Conservation (phyloP, 2,329 filamentous ascomycete species). For the Nigrospora osmanthi region DNA sequence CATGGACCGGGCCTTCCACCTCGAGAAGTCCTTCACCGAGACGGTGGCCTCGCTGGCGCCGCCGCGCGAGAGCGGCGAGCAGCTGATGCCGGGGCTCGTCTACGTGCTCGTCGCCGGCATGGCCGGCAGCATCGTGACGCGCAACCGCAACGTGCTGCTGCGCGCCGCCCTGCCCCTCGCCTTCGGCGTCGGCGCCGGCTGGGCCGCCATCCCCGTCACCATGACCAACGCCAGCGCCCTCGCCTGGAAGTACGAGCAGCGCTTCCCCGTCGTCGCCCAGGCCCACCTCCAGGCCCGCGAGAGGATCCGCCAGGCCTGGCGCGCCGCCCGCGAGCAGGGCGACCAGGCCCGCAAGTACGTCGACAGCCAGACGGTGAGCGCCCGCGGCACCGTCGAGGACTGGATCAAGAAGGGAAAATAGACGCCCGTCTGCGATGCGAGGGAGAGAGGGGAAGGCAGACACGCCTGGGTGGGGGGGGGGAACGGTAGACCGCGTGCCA, state of each 20-base stretch:
- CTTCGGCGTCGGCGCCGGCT: conserved; percentile 75
- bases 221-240: conserved; percentile 83
- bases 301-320: conserved; percentile 59
- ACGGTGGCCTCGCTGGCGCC: conserved; percentile 87
- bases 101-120: conserved; percentile 93
- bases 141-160: conserved; percentile 80
- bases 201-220: conserved; percentile 79
- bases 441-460: too few relatives aligned
- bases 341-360: conserved; percentile 64
- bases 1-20: conserved; percentile 71
- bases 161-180: conserved; percentile 69
- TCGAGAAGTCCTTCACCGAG: conserved; percentile 84
- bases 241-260: conserved; percentile 88
- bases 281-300: conserved; percentile 68
- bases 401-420: conserved; percentile 90
- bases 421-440: conserved; percentile 8
- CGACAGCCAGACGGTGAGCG: conserved; percentile 71
- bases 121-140: conserved; percentile 85
- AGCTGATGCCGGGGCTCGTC: conserved; percentile 78
- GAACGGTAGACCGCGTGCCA: background rate
- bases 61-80: conserved; percentile 76
- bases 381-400: conserved; percentile 70
- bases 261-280: conserved; percentile 74
- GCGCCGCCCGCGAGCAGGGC: conserved; percentile 68
- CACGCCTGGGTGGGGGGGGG: background rate